Evolutionary conservation across 495 filamentous ascomycete genomes (phyloP), one percentile per base, ranked within the genome.

Genomic region (Collariella sp.): DNA sequence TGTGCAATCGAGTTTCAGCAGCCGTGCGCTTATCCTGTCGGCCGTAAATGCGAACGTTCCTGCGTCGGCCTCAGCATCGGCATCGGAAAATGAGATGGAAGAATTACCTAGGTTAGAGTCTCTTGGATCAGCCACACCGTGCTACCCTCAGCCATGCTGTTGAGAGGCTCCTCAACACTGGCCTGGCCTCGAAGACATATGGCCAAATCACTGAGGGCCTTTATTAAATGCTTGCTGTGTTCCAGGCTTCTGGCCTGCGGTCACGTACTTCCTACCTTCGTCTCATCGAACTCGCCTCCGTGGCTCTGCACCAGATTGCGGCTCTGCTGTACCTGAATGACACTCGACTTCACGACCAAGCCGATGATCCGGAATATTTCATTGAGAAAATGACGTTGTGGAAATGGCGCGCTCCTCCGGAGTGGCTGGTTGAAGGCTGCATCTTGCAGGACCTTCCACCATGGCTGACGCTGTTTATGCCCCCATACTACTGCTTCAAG

Each of bases 291-390:
- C 51, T 54, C 31, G 34, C 20, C 3, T 42, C 51, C 2, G 34
- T 45, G 3, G 43, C 51, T 2, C 18, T 46, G 23, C 43, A 54
- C 43, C 41, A 54, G 15, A 29, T 46, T n/a, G 51, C 51, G 10
- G 34, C 46, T 16, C 29, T 54, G 18, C 1, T 54, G 5, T 46
- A 18, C 42, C 26, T 46, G n/a, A 33, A 46, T 20, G 31, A 54
- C 11, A 54, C 9, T 4, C 13, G 41, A 13, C 10, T 44, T 1
- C 41, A 44, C 26, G 41, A 44, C n/a, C 41, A 4, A 0, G 26
- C 20, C 41, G 26, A 20, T 23, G 41, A 44, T 26, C 41, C 20
- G 1, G 11, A 43, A 22, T 43, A 43, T 20, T 22, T 20, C 7
- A 13, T 43, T 10, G 40, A 43, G 12, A 20, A 7, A 20, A 35